These are phyloP conservation scores for Kalmusia sp. DNA, from an alignment of 2,329 filamentous ascomycete species.

Conservation along the genomic window DNA sequence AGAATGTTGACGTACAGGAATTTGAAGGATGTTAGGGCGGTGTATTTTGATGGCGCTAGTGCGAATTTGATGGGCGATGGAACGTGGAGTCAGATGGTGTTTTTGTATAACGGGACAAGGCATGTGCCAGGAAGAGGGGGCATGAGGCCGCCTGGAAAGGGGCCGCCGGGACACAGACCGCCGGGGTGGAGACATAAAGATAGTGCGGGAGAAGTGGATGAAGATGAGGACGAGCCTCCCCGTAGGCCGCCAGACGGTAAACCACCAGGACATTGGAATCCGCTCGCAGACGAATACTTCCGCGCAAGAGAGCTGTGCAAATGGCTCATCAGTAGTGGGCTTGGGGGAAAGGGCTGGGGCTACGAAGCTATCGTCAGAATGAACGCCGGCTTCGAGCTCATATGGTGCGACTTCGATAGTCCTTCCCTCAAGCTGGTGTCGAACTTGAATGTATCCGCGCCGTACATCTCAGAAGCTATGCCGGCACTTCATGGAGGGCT, in stretches of 20 bases:
- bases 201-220: neutral
- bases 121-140: conserved; percentile 46
- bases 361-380: conserved; percentile 60
- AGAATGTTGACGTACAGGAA: conserved; percentile 60
- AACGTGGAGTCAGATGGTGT: conserved; percentile 59
- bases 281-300: conserved; percentile 56
- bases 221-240: conserved; percentile 1
- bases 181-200: neutral
- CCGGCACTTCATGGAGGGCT: neutral
- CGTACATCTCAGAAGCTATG: conserved; percentile 17
- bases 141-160: neutral
- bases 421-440: conserved; percentile 53
- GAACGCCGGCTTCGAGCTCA: conserved; percentile 61
- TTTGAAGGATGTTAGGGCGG: conserved; percentile 49
- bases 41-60: conserved; percentile 61
- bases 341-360: conserved; percentile 57
- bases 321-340: conserved; percentile 50
- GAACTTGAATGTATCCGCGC: conserved; percentile 57
- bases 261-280: conserved; percentile 31
- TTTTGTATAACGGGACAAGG: conserved; percentile 51
- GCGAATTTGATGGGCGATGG: conserved; percentile 57
- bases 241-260: neutral
- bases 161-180: neutral
- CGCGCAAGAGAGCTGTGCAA: conserved; percentile 57
- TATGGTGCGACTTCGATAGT: conserved; percentile 60